Evolutionary conservation across 768 basidiomycete genomes (phyloP).

Genomic region (Dioszegia aurantiaca): DNA sequence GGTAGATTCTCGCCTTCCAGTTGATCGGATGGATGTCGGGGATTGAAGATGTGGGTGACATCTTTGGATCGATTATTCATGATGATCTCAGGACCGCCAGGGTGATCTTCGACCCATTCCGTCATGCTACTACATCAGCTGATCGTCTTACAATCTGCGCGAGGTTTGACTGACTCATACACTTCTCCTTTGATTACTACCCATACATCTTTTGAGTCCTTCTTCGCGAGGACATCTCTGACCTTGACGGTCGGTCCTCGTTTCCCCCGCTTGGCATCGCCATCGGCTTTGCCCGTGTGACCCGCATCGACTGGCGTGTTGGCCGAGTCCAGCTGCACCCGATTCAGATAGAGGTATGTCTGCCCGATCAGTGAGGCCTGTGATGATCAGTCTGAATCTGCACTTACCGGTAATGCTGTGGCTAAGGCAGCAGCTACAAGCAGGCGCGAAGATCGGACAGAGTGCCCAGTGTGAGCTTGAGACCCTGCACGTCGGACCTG

Average conservation of each 20-base stretch:
- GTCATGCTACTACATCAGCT: constrained; percentile 30
- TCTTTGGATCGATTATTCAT: constrained; percentile 38
- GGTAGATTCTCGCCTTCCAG: constrained; percentile 43
- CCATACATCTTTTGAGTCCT: constrained; percentile 37
- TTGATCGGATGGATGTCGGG: constrained; percentile 46
- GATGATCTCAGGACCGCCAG: constrained; percentile 47
- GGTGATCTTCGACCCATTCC: constrained; percentile 46
- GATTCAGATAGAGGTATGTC: constrained; percentile 27
- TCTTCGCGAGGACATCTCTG: constrained; percentile 32
- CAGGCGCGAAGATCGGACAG: not conserved
- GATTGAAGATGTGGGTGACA: constrained; percentile 44
- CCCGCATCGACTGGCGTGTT: constrained; percentile 17
- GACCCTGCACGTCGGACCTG: not conserved
- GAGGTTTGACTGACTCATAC: constrained; percentile 35
- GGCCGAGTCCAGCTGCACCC: constrained; percentile 27
- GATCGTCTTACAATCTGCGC: too few relatives aligned
- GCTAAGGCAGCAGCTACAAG: constrained; percentile 2
- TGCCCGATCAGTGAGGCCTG: constrained; percentile 2
- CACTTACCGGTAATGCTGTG: constrained; percentile 5
- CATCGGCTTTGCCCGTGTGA: constrained; percentile 9
- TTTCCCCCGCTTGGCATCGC: not conserved
- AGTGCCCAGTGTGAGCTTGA: not conserved
- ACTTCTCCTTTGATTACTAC: constrained; percentile 47
- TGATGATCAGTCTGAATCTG: not conserved
- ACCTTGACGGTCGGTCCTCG: constrained; percentile 20